phyloP scores from a whole-genome alignment of 169 alveolate genomes.

The Cryptosporidium meleagridis region DNA sequence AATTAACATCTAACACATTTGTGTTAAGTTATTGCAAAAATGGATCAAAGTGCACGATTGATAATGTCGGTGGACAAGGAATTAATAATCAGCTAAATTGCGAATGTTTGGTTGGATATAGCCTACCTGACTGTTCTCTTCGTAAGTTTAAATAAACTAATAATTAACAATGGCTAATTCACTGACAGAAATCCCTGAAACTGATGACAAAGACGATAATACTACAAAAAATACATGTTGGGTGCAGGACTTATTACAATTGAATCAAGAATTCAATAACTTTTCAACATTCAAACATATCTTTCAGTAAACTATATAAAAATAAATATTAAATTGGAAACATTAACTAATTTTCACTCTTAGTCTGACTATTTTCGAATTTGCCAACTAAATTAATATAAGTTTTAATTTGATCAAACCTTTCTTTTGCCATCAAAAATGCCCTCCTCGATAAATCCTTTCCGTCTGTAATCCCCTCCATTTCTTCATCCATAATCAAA shows the following conservation, averaged over 20 bases:
- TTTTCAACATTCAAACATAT: conserved; percentile 51
- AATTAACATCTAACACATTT: conserved; percentile 13
- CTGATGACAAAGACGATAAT: conserved; percentile 33
- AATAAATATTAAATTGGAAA: not conserved
- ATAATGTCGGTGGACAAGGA: conserved; percentile 24
- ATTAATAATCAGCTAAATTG: conserved; percentile 41
- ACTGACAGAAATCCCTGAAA: conserved; percentile 39
- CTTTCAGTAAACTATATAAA: not conserved
- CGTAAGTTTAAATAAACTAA: conserved; percentile 22
- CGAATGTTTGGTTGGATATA: conserved; percentile 46
- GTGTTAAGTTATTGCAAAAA: conserved; percentile 33
- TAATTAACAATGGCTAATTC: not conserved
- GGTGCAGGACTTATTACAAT: conserved; percentile 59
- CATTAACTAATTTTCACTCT: not conserved
- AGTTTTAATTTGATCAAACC: conserved; percentile 18
- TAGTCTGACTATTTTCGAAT: conserved; percentile 5
- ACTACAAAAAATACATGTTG: conserved; percentile 66
- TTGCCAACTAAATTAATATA: conserved; percentile 2
- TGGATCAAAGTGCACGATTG: conserved; percentile 47
- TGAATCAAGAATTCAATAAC: conserved; percentile 35
- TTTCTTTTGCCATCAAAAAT: conserved; percentile 33
- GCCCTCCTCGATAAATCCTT: conserved; percentile 66
- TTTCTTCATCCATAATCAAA: conserved; percentile 70
- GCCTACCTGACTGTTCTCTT: conserved; percentile 68
- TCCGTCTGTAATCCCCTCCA: conserved; percentile 31